phyloP scores from a whole-genome alignment of 805 yeast genomes.

The Ogataea glucozyma region DNA sequence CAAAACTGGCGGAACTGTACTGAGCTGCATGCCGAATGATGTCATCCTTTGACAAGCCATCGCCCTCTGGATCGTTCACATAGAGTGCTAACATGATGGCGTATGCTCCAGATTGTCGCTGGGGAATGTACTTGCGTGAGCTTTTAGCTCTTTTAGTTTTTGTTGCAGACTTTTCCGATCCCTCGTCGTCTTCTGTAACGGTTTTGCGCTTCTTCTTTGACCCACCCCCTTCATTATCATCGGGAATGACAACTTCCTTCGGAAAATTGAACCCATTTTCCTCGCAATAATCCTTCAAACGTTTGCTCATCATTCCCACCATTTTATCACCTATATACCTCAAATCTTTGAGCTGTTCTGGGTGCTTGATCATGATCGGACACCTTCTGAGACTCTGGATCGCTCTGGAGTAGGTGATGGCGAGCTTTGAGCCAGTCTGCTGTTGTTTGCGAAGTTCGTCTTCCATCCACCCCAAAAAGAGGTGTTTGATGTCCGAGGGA shows the following conservation, averaged over 20 bases:
- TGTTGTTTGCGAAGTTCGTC: slow-evolving; percentile 49
- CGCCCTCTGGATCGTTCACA: slow-evolving; percentile 45
- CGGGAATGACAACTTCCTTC: slow-evolving; percentile 8
- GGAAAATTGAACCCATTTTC: slow-evolving; percentile 53
- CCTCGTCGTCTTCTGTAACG: slow-evolving; percentile 7
- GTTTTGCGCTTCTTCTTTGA: slow-evolving; percentile 9
- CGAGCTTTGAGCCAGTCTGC: slow-evolving; percentile 51
- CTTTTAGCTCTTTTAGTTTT: slow-evolving; percentile 16
- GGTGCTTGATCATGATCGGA: slow-evolving; percentile 49
- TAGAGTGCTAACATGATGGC: slow-evolving; percentile 69
- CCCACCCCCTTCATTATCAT: neutral
- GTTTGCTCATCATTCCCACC: slow-evolving; percentile 48
- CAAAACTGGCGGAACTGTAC: slow-evolving; percentile 59
- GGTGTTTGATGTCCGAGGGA: slow-evolving; percentile 49
- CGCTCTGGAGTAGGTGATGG: slow-evolving; percentile 57
- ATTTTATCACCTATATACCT: slow-evolving; percentile 75
- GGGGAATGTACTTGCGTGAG: slow-evolving; percentile 60
- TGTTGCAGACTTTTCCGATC: slow-evolving; percentile 1
- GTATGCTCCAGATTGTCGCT: slow-evolving; percentile 78
- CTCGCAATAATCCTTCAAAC: slow-evolving; percentile 55
- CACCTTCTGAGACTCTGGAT: slow-evolving; percentile 48
- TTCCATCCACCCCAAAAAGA: slow-evolving; percentile 60
- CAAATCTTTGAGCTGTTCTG: slow-evolving; percentile 58
- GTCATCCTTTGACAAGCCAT: slow-evolving; percentile 67
- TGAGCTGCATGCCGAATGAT: slow-evolving; percentile 54